phyloP scores from a whole-genome alignment of 1,139 yeast genomes.

The Nakaseomyces sp. region DNA sequence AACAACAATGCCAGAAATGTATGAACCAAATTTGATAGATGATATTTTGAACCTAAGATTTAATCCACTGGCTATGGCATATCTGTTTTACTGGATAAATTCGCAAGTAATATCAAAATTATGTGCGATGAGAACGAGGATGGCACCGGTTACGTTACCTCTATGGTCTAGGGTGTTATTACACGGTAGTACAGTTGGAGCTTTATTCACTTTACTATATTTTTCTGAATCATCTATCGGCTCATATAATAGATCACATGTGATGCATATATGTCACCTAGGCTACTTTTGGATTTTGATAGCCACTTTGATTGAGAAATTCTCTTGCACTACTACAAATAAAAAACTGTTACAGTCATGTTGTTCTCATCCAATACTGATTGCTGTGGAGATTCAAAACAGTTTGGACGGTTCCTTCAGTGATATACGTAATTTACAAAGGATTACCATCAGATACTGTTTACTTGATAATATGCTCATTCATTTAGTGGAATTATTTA shows the following conservation, averaged over 20 bases:
- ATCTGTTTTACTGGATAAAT: conserved; percentile 1
- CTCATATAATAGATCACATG: background rate
- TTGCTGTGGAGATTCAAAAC: background rate
- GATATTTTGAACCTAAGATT: background rate
- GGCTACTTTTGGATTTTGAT: conserved; percentile 1
- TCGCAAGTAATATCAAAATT: background rate
- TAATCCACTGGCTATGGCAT: background rate
- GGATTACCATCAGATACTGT: background rate
- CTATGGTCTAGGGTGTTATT: conserved; percentile 2
- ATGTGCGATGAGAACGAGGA: conserved; percentile 4
- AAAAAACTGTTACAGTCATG: background rate
- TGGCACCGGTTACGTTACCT: conserved; percentile 1
- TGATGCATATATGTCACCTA: background rate
- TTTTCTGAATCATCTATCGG: background rate
- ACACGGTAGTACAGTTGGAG: background rate
- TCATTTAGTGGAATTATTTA: background rate
- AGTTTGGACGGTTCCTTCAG: background rate
- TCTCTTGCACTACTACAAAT: background rate
- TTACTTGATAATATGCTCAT: background rate
- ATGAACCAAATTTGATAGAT: background rate
- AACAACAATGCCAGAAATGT: no score
- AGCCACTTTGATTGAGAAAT: background rate
- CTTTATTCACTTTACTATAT: background rate
- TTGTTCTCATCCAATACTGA: background rate
- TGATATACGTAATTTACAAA: background rate